phyloP scores from a whole-genome alignment of 441 rosid species.

The Eruca vesicaria region DNA sequence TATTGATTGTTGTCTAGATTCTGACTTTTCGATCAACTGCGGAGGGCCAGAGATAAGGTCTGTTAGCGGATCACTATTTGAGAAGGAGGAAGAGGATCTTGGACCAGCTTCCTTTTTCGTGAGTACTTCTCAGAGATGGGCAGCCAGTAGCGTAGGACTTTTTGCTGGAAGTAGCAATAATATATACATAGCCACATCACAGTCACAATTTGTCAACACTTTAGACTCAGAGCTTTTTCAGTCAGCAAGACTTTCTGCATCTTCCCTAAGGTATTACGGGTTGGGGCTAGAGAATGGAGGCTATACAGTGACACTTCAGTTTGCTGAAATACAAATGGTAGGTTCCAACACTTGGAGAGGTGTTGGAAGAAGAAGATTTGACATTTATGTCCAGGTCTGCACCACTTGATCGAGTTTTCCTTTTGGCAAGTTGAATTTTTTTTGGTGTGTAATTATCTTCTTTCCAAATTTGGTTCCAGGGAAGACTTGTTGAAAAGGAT shows the following conservation, averaged over 20 bases:
- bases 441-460: neutral
- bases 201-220: constrained; percentile 7
- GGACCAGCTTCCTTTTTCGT: constrained; percentile 24
- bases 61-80: constrained; percentile 35
- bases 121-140: constrained; percentile 21
- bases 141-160: constrained; percentile 23
- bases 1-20: constrained; percentile 32
- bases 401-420: neutral
- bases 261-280: constrained; percentile 72
- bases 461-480: constrained; percentile 2
- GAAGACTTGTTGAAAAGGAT: constrained; percentile 24
- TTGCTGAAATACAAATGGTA: constrained; percentile 17
- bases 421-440: neutral
- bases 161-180: constrained; percentile 44
- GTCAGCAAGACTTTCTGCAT: constrained; percentile 59
- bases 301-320: constrained; percentile 18
- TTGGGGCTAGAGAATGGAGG: constrained; percentile 32
- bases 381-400: constrained; percentile 58
- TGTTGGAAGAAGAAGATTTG: constrained; percentile 18
- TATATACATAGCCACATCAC: neutral
- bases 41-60: constrained; percentile 46
- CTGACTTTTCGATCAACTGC: constrained; percentile 48
- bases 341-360: constrained; percentile 15
- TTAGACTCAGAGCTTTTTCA: constrained; percentile 34
- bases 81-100: constrained; percentile 42